Base-by-base conservation (phyloP, 1,284 basidiomycete genomes). In the Takashimella koratensis region DNA sequence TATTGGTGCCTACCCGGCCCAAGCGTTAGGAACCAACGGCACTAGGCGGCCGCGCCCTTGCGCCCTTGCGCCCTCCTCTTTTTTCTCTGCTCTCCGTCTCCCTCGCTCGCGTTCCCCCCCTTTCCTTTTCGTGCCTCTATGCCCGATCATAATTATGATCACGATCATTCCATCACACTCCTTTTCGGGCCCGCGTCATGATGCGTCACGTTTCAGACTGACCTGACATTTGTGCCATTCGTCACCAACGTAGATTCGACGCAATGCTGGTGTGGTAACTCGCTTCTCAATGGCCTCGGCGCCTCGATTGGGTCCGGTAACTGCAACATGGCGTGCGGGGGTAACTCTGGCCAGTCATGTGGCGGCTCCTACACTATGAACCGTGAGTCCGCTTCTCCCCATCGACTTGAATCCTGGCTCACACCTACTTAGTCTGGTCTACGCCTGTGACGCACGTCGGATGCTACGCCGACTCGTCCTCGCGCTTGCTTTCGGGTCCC, bases 251-350 rank as follows among this genome's bases (percentile, higher is more conserved):
- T 47, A 58, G 56, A 47, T 19, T 43, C 43, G 6, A 10, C 5
- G 6, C 24, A 58, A 45, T 58, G 57, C 45, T 50, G 42, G 41
- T 58, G 57, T 44, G 53, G 52, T 26, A 43, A 53, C 49, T n/a
- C 41, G 21, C 47, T 52, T 20, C n/a, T 42, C 23, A 30, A 25
- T 10, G 51, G 47, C 4, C 23, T 26, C 8, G 43, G 27, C 19
- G 30, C 20, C n/a, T 19, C 3, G 5, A 10, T 22, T 23, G n/a
- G 16, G 19, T 39, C 16, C 10, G 39, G 27, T 30, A 13, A 19
- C 6, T 58, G 56, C 36, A 41, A 13, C 19, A 45, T 36, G 20
- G 8, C 36, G 16, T 58, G 56, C 19, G 16, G 45, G 2, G 52
- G 45, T 2, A 30, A 51, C 26, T 13, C 10, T 5, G 26, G 5